Evolutionary conservation across 345 rosid genomes (phyloP).

Genomic region (Excoecaria cochinchinensis): DNA sequence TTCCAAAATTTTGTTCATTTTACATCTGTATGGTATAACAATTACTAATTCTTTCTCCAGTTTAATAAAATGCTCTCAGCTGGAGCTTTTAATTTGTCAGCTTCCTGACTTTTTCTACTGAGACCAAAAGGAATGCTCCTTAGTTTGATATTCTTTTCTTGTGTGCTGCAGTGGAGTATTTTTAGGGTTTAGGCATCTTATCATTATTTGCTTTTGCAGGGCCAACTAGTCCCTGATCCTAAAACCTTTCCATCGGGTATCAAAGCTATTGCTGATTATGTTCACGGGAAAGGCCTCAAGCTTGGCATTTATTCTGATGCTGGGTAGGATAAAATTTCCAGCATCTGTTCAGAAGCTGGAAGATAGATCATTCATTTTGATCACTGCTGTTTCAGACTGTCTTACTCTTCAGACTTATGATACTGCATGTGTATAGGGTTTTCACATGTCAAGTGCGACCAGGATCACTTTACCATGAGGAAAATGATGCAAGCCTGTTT

Average conservation of each 20-base stretch:
- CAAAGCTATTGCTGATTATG: slow-evolving; percentile 76
- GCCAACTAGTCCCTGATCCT: slow-evolving; percentile 71
- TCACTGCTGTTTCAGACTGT: slow-evolving; percentile 1
- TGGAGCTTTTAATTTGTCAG: background rate
- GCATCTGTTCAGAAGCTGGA: slow-evolving; percentile 12
- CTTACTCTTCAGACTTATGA: slow-evolving; percentile 16
- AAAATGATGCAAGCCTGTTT: slow-evolving; percentile 73
- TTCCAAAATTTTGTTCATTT: background rate
- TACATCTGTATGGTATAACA: background rate
- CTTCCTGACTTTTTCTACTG: background rate
- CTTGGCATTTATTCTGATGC: slow-evolving; percentile 99
- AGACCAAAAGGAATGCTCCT: background rate
- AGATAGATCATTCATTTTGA: slow-evolving; percentile 22
- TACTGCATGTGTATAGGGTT: slow-evolving; percentile 37
- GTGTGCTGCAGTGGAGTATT: background rate
- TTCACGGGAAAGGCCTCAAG: slow-evolving; percentile 83
- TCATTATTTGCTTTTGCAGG: slow-evolving; percentile 42
- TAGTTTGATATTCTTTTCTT: background rate
- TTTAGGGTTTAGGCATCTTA: background rate
- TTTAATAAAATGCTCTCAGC: background rate
- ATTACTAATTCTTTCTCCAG: background rate
- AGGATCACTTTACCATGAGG: slow-evolving; percentile 88
- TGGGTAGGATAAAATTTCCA: slow-evolving; percentile 64
- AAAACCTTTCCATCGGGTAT: slow-evolving; percentile 87
- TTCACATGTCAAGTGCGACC: slow-evolving; percentile 97